Evolutionary conservation across 2,329 filamentous ascomycete genomes (phyloP), one percentile per base, ranked within the genome.

Genomic region (Colletotrichum cuscutae): DNA sequence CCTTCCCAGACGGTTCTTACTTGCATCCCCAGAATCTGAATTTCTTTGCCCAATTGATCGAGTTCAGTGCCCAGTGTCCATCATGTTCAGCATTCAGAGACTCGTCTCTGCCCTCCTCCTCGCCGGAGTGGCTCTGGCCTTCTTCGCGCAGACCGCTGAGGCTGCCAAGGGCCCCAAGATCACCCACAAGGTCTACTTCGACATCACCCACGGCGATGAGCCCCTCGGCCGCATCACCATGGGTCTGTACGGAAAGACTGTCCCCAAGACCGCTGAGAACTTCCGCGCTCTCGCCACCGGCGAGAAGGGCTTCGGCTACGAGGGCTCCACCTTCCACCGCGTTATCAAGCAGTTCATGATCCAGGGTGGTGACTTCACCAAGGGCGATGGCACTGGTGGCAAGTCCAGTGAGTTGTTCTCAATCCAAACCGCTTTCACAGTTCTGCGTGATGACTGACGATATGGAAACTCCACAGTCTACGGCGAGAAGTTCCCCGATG

Each of bases 311-410:
- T 95, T 91, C 80, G 94, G 94, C 76, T 97, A 95, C 81, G 87
- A 94, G 84, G 93, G 91, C 75, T 95, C 93, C 64, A 88, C 84
- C 80, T 97, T 97, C 91, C 94, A 97, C 89, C 94, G 94, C 83
- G 93, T 97, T 81, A 97, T 97, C 89, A 94, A 94, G 88, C 83
- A 92, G 77, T 97, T 97, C 86, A 97, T 97, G 94, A 95, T 97
- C 83, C 94, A 96, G 87, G 94, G 94, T 78, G 94, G 94, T 83
- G 94, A 97, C 87, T 96, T 97, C 85, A 96, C 94, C 83, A 92
- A 90, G 77, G 91, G 91, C 71, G 93, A 97, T 79, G 91, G 94
- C 79, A 95, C 94, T 75, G 94, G 94, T 82, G 94, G 94, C 84
- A 95, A 95, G 89, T 95, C 93, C 76, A 96, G 91, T 92, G 87